Evolutionary conservation across 805 yeast genomes (phyloP).

Genomic region (Spathaspora girioi): DNA sequence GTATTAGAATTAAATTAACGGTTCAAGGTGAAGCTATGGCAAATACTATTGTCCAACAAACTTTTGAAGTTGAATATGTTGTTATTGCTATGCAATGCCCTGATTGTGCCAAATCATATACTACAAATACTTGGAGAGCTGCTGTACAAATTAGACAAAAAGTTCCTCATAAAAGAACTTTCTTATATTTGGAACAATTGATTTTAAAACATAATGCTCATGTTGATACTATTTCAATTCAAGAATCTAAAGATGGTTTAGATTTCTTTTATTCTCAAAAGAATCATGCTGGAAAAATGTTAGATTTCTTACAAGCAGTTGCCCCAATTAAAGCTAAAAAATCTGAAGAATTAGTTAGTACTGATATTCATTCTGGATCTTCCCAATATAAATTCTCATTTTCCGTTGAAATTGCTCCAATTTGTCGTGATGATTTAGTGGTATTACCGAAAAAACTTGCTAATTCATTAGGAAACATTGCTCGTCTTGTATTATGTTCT

Average conservation of each 20-base stretch:
- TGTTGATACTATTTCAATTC: constrained; percentile 86
- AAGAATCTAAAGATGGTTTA: constrained; percentile 89
- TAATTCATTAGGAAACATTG: constrained; percentile 73
- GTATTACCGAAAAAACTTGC: constrained; percentile 88
- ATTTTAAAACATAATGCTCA: constrained; percentile 92
- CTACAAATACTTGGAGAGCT: constrained; percentile 98
- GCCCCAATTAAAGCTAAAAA: constrained; percentile 80
- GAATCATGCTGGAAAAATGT: constrained; percentile 91
- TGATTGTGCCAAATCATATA: constrained; percentile 96
- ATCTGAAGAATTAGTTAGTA: constrained; percentile 87
- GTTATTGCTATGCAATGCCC: constrained; percentile 97
- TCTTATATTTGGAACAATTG: constrained; percentile 91
- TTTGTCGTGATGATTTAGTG: constrained; percentile 95
- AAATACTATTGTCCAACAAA: constrained; percentile 88
- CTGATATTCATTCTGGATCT: constrained; percentile 88
- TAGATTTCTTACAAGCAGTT: constrained; percentile 81
- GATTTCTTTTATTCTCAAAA: constrained; percentile 88
- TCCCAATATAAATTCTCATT: constrained; percentile 86
- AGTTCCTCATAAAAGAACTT: constrained; percentile 94
- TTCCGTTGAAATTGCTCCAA: constrained; percentile 91
- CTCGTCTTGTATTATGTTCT: constrained; percentile 79
- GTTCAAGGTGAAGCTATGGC: constrained; percentile 96
- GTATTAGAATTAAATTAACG: constrained; percentile 85
- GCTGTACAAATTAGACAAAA: constrained; percentile 97
- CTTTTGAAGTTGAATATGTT: constrained; percentile 89